A percentile compares a stretch with the other conserved stretches of the same genome.
Evolutionary conservation across 164 flowering plant species (phyloP).

Genomic region (Berberis vulgaris): DNA sequence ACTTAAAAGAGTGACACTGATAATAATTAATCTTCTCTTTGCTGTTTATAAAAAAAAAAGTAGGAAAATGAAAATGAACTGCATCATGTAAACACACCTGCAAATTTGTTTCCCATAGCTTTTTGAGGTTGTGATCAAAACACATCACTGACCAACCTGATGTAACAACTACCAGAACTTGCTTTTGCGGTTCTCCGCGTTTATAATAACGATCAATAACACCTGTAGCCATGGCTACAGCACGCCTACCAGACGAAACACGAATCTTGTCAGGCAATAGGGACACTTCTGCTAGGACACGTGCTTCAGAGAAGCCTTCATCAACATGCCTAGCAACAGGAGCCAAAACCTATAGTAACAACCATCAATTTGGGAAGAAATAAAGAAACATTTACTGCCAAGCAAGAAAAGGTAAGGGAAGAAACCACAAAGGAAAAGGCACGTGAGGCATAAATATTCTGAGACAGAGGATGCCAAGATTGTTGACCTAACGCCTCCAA

Average conservation of each 20-base stretch:
- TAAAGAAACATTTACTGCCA: not conserved
- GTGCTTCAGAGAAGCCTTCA: slow-evolving; percentile 89
- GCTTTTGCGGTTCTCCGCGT: slow-evolving; percentile 58
- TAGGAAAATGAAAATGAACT: not conserved
- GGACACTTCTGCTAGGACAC: slow-evolving; percentile 59
- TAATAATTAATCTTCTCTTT: not conserved
- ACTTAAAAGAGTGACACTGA: not conserved
- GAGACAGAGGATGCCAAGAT: too few species aligned
- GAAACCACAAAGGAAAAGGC: too few species aligned
- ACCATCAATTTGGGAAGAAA: not conserved
- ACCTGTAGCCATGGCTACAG: slow-evolving; percentile 97
- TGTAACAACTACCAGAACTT: slow-evolving; percentile 91
- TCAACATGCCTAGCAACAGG: slow-evolving; percentile 71
- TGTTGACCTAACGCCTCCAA: too few species aligned
- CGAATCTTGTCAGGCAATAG: slow-evolving; percentile 83
- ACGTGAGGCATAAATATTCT: too few species aligned
- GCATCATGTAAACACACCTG: slow-evolving; percentile 45
- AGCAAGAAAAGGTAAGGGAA: too few species aligned
- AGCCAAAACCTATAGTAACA: slow-evolving; percentile 53
- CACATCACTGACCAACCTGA: slow-evolving; percentile 97
- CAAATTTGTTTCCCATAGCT: slow-evolving; percentile 82
- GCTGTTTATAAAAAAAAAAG: not conserved
- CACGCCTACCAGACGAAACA: slow-evolving; percentile 77
- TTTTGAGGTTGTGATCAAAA: slow-evolving; percentile 89
- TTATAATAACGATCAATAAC: slow-evolving; percentile 57